Conservation (phyloP, 306 rosid genomes). For the Benincasa hispida region DNA sequence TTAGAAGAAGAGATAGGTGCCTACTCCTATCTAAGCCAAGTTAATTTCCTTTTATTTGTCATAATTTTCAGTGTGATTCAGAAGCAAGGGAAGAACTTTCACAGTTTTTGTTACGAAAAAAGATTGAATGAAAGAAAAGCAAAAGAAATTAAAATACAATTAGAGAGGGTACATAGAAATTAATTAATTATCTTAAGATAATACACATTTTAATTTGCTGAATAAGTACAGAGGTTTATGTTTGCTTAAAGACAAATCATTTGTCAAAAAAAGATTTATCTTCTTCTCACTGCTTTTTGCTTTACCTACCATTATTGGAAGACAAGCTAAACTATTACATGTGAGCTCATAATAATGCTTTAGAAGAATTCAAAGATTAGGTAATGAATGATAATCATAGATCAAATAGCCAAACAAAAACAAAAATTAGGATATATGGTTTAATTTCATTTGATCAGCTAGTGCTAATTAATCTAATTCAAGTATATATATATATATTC, state of each 20-base stretch:
- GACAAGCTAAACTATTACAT: not conserved
- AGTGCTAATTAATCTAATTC: not conserved
- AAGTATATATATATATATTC: not conserved
- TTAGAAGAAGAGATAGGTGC: not conserved
- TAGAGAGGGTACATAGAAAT: not conserved
- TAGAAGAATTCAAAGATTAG: not conserved
- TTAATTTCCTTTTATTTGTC: not conserved
- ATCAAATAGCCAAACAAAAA: not conserved
- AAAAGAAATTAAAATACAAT: not conserved
- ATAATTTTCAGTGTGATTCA: not conserved
- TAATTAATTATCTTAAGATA: not conserved
- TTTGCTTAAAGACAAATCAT: not conserved
- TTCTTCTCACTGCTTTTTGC: not conserved
- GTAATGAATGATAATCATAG: not conserved
- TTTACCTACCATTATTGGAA: slow-evolving; percentile 2
- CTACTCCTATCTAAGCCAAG: not conserved
- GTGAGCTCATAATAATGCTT: not conserved
- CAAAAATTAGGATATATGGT: not conserved
- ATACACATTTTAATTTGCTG: not conserved
- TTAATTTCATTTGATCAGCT: not conserved
- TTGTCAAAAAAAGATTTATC: not conserved
- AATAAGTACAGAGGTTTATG: not conserved
- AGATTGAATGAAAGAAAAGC: not conserved
- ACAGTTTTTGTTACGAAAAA: not conserved
- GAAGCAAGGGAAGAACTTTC: not conserved